phyloP scores from a whole-genome alignment of 148 eudicot species.

The Diospyros lotus region DNA sequence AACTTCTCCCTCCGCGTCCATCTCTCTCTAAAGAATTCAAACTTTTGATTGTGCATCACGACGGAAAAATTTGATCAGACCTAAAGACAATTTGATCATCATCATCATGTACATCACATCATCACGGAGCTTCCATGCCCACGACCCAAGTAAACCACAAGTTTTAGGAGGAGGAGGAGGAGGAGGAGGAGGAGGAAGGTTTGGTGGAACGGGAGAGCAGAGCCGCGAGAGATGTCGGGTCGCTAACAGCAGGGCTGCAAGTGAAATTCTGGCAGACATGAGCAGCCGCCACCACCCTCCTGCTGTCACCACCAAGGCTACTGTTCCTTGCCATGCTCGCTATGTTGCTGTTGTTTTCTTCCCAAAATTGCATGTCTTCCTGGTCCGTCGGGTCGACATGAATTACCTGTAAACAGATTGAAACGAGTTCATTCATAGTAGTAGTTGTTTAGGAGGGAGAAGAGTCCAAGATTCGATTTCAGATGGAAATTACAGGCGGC shows the following conservation, averaged over 20 bases:
- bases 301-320: slow-evolving; percentile 31
- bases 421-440: too few relatives aligned
- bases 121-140: too few relatives aligned
- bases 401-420: slow-evolving; percentile 48
- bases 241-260: slow-evolving; percentile 65
- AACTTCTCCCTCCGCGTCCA: too few relatives aligned
- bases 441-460: too few relatives aligned
- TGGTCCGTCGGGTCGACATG: slow-evolving; percentile 58
- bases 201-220: slow-evolving; percentile 43
- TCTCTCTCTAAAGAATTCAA: too few relatives aligned
- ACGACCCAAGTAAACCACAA: too few relatives aligned
- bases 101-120: too few relatives aligned
- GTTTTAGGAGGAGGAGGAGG: background rate
- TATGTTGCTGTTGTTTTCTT: slow-evolving; percentile 42
- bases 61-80: too few relatives aligned
- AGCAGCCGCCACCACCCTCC: slow-evolving; percentile 32
- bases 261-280: slow-evolving; percentile 78
- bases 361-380: slow-evolving; percentile 61
- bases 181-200: background rate
- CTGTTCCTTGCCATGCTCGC: slow-evolving; percentile 64
- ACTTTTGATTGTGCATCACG: too few relatives aligned
- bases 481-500: background rate
- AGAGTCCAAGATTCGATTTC: too few relatives aligned
- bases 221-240: slow-evolving; percentile 54
- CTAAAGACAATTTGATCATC: too few relatives aligned